Conservation (phyloP, 306 rosid species). For the Hippophae rhamnoides region DNA sequence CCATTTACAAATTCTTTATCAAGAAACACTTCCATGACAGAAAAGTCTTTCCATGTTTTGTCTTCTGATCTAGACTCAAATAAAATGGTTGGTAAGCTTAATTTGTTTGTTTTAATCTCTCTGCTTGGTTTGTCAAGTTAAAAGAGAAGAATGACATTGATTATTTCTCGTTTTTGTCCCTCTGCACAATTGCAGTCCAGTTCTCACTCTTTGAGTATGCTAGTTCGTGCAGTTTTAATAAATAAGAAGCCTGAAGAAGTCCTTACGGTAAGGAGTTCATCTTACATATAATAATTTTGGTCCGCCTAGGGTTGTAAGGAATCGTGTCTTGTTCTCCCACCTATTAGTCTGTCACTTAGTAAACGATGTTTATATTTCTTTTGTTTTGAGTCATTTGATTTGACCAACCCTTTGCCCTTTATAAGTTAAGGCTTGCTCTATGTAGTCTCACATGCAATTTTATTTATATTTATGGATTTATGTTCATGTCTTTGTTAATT, state of each 20-base stretch:
- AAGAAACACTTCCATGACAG: slow-evolving; percentile 55
- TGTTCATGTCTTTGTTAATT: slow-evolving; percentile 12
- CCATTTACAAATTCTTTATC: slow-evolving; percentile 73
- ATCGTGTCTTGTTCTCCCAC: not conserved
- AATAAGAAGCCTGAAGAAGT: slow-evolving; percentile 96
- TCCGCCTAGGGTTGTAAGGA: not conserved
- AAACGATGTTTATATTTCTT: not conserved
- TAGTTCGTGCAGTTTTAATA: slow-evolving; percentile 54
- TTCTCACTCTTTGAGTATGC: slow-evolving; percentile 57
- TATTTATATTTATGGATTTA: not conserved
- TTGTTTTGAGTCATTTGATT: not conserved
- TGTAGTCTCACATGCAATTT: not conserved
- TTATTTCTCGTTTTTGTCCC: not conserved
- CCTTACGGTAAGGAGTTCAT: slow-evolving; percentile 47
- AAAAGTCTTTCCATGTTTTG: slow-evolving; percentile 31
- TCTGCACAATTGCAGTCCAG: slow-evolving; percentile 34
- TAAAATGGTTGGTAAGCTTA: slow-evolving; percentile 73
- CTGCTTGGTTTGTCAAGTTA: slow-evolving; percentile 14
- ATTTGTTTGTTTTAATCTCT: slow-evolving; percentile 15
- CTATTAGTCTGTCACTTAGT: not conserved
- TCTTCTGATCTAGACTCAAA: slow-evolving; percentile 50
- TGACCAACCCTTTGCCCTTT: not conserved
- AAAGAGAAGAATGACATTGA: not conserved
- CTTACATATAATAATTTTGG: slow-evolving; percentile 2
- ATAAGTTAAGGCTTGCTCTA: not conserved